These are phyloP conservation scores for Nakataea oryzae DNA, from an alignment of 2,329 filamentous ascomycete species.

Conservation along the genomic window DNA sequence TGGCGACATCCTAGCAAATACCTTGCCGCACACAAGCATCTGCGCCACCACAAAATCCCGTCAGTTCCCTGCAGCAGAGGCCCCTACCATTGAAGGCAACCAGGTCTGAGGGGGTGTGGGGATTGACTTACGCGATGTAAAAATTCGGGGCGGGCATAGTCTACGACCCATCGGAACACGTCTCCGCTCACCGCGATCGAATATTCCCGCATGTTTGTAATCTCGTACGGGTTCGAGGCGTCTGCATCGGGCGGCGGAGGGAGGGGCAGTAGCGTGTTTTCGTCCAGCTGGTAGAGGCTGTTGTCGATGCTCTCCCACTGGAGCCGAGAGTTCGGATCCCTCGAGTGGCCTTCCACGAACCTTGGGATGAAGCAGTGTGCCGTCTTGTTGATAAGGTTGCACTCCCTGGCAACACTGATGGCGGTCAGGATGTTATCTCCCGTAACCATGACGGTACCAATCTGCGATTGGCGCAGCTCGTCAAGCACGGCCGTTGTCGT, in stretches of 20 bases:
- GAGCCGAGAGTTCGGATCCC: conserved; percentile 62
- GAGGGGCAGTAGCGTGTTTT: conserved; percentile 53
- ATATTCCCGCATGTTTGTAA: conserved; percentile 73
- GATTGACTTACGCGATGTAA: conserved; percentile 44
- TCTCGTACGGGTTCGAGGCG: conserved; percentile 75
- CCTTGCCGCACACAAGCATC: conserved; percentile 83
- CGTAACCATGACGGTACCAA: conserved; percentile 90
- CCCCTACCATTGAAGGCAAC: conserved; percentile 24
- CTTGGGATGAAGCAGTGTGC: conserved; percentile 90
- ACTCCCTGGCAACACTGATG: conserved; percentile 89
- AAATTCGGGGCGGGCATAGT: conserved; percentile 75
- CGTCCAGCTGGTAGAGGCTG: conserved; percentile 64
- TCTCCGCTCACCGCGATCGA: conserved; percentile 85
- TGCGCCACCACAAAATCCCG: conserved; percentile 35
- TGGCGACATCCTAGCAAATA: conserved; percentile 97
- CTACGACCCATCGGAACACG: conserved; percentile 91
- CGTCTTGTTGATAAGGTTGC: conserved; percentile 66
- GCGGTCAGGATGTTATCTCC: conserved; percentile 97
- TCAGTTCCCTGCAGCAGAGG: background rate
- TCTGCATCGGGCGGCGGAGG: conserved; percentile 58
- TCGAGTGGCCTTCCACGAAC: conserved; percentile 68
- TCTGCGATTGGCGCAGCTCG: conserved; percentile 73
- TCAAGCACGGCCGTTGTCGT: conserved; percentile 72
- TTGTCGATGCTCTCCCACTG: conserved; percentile 96
- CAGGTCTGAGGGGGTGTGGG: no score